Conservation (phyloP, 2,329 filamentous ascomycete species). For the Penicillium sumatraense region DNA sequence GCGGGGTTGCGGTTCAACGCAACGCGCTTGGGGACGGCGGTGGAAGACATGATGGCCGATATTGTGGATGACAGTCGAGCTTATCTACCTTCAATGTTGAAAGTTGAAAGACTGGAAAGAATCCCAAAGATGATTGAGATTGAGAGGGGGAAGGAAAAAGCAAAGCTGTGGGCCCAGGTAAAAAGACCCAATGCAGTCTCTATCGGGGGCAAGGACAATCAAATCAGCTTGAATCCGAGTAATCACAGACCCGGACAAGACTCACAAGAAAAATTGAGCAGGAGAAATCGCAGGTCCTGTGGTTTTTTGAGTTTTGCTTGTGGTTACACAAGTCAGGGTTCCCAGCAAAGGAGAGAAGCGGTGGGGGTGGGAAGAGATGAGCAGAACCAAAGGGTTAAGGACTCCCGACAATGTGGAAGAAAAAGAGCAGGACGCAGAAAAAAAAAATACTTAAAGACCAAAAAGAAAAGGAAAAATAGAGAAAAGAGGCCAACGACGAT, state of each 20-base stretch:
- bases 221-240: neutral
- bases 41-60: constrained; percentile 52
- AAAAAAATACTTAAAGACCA: neutral
- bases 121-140: neutral
- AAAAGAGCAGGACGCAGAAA: no score
- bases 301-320: constrained; percentile 7
- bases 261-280: constrained; percentile 4
- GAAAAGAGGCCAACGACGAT: constrained; percentile 9
- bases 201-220: neutral
- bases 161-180: neutral
- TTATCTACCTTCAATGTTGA: neutral
- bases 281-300: constrained; percentile 5
- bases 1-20: constrained; percentile 59
- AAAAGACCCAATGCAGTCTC: constrained; percentile 1
- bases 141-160: neutral
- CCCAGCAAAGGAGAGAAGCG: constrained; percentile 12
- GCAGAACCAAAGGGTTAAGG: constrained; percentile 10
- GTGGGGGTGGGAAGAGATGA: constrained; percentile 8
- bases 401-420: neutral
- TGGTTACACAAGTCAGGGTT: constrained; percentile 13
- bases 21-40: constrained; percentile 50
- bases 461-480: neutral
- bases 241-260: constrained; percentile 9
- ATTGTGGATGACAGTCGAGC: neutral
- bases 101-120: neutral